Percentiles rank a stretch among this genome's conserved stretches.
Evolutionary conservation across 2,329 filamentous ascomycete genomes (phyloP).

Genomic region (Setomelanomma holmii): DNA sequence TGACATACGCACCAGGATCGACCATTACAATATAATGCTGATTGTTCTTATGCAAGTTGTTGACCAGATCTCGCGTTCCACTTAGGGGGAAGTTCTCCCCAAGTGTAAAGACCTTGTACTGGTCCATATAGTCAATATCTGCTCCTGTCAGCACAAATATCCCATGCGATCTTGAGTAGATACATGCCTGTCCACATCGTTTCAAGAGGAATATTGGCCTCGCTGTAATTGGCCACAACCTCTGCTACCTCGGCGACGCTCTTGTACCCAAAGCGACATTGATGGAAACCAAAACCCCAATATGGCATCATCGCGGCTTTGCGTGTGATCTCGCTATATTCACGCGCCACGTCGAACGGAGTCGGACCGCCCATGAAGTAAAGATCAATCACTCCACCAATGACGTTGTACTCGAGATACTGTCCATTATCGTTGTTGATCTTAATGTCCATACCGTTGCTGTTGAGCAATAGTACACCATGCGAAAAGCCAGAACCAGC

Average conservation of each 20-base stretch:
- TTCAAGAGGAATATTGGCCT: slow-evolving; percentile 70
- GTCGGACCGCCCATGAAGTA: slow-evolving; percentile 59
- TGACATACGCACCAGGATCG: slow-evolving; percentile 59
- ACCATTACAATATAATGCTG: slow-evolving; percentile 82
- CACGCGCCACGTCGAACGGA: slow-evolving; percentile 55
- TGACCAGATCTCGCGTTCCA: slow-evolving; percentile 68
- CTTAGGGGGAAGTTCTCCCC: slow-evolving; percentile 68
- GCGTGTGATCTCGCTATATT: slow-evolving; percentile 57
- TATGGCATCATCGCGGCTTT: slow-evolving; percentile 59
- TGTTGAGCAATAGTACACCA: slow-evolving; percentile 45
- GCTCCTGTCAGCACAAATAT: slow-evolving; percentile 7
- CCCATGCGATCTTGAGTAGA: not conserved
- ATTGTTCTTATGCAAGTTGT: slow-evolving; percentile 68
- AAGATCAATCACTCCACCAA: slow-evolving; percentile 77
- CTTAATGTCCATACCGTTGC: slow-evolving; percentile 71
- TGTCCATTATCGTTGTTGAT: slow-evolving; percentile 71
- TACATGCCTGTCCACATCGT: slow-evolving; percentile 75
- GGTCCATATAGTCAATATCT: slow-evolving; percentile 72
- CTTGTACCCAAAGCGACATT: slow-evolving; percentile 57
- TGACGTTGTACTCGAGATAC: slow-evolving; percentile 78
- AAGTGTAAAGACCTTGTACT: slow-evolving; percentile 66
- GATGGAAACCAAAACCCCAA: slow-evolving; percentile 60
- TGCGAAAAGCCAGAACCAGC: slow-evolving; percentile 47
- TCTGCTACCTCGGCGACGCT: slow-evolving; percentile 70
- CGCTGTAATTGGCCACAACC: slow-evolving; percentile 70